Base-by-base conservation (phyloP, 768 basidiomycete species). In the Leucosporidium yakuticum region DNA sequence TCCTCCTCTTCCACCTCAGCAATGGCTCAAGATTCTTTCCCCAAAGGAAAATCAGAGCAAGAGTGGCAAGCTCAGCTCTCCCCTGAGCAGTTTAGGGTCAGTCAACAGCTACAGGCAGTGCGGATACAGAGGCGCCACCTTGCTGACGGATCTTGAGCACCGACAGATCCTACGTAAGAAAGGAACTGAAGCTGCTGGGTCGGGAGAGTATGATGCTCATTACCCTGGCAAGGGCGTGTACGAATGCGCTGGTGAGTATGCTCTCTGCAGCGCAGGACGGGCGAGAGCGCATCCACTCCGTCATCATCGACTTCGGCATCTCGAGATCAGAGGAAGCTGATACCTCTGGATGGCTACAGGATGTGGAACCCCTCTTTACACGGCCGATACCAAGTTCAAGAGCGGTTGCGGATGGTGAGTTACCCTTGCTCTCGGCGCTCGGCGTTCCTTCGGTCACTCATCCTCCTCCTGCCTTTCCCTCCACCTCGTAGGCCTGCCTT, bases 381-480 rank as follows among this genome's bases (percentile, higher is more conserved):
- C 72, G 14, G 71, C 74, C 25, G 74, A 76, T 59, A 65, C 59
- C 23, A 76, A 75, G 67, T 76, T 76, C 67, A 63, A 71, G 54
- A 69, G 67, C 5, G 75, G 75, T 14, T 76, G 75, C 31, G 75
- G 75, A 11, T 76, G 73, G 63, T 44, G 36, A 25, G 32, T 58
- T 15, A 17, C 9, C n/a, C 51, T 56, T 56, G 29, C 6, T 11
- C 29, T 31, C 55, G 25, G 7, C 31, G 9, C 21, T 31, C 25
- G 25, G 25, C 31, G n/a, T 20, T 14, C 25, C 2, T 29, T 31
- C 27, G n/a, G n/a, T 31, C 55, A 7, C 55, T 27, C 8, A 23
- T 20, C 55, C 55, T n/a, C 63, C 44, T n/a, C 36, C 12, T 56
- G n/a, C 53, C 11, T 11, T 44, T 21, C 5, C 17, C 27, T 21